Evolutionary conservation across 2,329 filamentous ascomycete species (phyloP).

Genomic region (Calonectria pauciramosa): DNA sequence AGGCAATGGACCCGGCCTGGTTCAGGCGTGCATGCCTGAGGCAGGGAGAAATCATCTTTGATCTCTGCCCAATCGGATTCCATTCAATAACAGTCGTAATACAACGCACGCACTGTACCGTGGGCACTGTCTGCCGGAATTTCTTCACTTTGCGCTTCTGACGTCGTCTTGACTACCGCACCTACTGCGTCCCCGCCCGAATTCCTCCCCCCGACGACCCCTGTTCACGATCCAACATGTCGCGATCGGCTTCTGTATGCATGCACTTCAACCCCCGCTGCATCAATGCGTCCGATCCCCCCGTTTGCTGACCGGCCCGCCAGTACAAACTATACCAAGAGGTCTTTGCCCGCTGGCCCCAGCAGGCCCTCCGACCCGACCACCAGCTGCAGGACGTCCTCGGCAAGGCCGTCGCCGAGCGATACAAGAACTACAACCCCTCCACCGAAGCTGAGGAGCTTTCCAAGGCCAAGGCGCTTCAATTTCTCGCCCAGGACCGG

Average conservation of each 20-base stretch:
- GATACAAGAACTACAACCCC: constrained; percentile 50
- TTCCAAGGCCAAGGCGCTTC: constrained; percentile 71
- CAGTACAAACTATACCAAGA: constrained; percentile 56
- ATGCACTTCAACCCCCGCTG: neutral
- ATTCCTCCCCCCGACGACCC: constrained; percentile 19
- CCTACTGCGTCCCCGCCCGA: neutral
- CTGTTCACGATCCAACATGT: constrained; percentile 47
- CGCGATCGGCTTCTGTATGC: constrained; percentile 50
- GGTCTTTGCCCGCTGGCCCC: constrained; percentile 70
- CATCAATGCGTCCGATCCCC: neutral
- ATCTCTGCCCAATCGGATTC: constrained; percentile 36
- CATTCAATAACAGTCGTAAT: constrained; percentile 15
- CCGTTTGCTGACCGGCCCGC: constrained; percentile 2
- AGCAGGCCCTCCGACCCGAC: constrained; percentile 73
- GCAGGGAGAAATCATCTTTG: neutral
- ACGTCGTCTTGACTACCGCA: constrained; percentile 39
- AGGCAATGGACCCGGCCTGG: constrained; percentile 8
- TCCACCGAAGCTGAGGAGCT: constrained; percentile 63
- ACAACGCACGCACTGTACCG: accelerated
- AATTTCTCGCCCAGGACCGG: constrained; percentile 70
- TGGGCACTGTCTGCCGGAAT: constrained; percentile 38
- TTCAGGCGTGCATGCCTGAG: constrained; percentile 10
- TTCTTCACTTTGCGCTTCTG: constrained; percentile 41
- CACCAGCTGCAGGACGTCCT: constrained; percentile 73
- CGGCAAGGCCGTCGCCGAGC: constrained; percentile 51